These are phyloP conservation scores for Epichloe gansuensis DNA, from an alignment of 2,329 filamentous ascomycete genomes.

Conservation along the genomic window DNA sequence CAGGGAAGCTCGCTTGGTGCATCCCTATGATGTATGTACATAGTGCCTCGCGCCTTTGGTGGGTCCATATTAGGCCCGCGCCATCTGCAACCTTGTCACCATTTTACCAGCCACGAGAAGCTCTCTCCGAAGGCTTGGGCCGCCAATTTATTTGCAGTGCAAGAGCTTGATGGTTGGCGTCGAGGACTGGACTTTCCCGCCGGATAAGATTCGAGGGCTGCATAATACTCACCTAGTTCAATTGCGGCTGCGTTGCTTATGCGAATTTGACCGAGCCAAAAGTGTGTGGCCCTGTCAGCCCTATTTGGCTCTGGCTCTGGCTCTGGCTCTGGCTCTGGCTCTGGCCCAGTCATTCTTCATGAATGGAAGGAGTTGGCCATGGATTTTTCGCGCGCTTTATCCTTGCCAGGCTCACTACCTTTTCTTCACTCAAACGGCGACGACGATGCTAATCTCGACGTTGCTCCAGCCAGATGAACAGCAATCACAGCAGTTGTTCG, in stretches of 20 bases:
- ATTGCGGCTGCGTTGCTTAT: too few relatives aligned
- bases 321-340: neutral
- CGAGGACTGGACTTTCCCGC: neutral
- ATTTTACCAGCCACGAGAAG: neutral
- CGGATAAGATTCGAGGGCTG: too few relatives aligned
- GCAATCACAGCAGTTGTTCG: neutral
- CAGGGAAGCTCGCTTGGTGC: constrained; percentile 1
- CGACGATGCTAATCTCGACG: neutral
- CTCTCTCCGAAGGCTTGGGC: neutral
- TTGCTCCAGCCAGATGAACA: neutral
- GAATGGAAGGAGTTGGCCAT: neutral
- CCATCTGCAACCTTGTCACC: constrained; percentile 9
- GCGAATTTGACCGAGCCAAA: neutral
- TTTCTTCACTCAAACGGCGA: neutral
- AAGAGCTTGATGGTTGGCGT: neutral
- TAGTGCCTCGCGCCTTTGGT: constrained; percentile 8
- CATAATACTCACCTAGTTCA: too few relatives aligned
- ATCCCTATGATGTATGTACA: neutral
- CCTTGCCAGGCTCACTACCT: neutral
- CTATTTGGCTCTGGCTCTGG: neutral
- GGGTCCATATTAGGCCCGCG: constrained; percentile 5
- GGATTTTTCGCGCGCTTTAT: neutral
- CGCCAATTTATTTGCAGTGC: neutral
- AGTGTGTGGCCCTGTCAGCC: neutral
- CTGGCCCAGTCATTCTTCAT: neutral